phyloP scores from a whole-genome alignment of 2,329 filamentous ascomycete species.

The Xylaria sp. region DNA sequence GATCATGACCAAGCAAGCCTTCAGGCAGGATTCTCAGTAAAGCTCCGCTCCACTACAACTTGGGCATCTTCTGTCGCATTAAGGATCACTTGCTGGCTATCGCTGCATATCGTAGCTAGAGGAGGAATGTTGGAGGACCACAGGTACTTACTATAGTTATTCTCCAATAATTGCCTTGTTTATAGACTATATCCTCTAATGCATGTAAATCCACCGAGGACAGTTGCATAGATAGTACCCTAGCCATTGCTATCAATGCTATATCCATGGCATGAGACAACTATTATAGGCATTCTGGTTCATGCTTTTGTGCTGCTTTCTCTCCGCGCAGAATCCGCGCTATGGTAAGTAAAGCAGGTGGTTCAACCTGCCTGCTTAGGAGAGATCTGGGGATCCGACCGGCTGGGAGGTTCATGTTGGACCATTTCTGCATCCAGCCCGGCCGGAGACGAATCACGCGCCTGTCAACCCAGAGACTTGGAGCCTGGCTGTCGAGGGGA shows the following conservation, averaged over 20 bases:
- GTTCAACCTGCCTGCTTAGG: slow-evolving; percentile 17
- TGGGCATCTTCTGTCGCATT: slow-evolving; percentile 22
- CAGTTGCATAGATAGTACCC: slow-evolving; percentile 31
- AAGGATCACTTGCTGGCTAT: slow-evolving; percentile 25
- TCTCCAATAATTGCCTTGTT: slow-evolving; percentile 1
- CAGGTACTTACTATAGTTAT: slow-evolving; percentile 33
- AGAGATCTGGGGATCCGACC: slow-evolving; percentile 31
- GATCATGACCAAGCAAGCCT: slow-evolving; percentile 20
- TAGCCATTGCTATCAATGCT: slow-evolving; percentile 36
- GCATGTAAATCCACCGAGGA: slow-evolving; percentile 16
- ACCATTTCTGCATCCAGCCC: slow-evolving; percentile 23
- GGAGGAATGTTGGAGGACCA: slow-evolving; percentile 25
- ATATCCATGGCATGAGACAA: slow-evolving; percentile 20
- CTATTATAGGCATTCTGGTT: slow-evolving; percentile 17
- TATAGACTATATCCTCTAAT: slow-evolving; percentile 26
- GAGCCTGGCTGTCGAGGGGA: slow-evolving; percentile 4
- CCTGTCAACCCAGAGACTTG: slow-evolving; percentile 21
- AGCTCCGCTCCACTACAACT: slow-evolving; percentile 23
- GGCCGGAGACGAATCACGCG: slow-evolving; percentile 21
- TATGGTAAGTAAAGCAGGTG: slow-evolving; percentile 4
- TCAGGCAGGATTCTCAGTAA: slow-evolving; percentile 10
- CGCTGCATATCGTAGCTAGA: slow-evolving; percentile 26
- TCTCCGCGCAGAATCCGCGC: too few species aligned
- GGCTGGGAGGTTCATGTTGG: slow-evolving; percentile 32
- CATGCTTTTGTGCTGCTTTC: slow-evolving; percentile 8